Base-by-base conservation (phyloP, 2,329 filamentous ascomycete species). In the Penicillium sp. region DNA sequence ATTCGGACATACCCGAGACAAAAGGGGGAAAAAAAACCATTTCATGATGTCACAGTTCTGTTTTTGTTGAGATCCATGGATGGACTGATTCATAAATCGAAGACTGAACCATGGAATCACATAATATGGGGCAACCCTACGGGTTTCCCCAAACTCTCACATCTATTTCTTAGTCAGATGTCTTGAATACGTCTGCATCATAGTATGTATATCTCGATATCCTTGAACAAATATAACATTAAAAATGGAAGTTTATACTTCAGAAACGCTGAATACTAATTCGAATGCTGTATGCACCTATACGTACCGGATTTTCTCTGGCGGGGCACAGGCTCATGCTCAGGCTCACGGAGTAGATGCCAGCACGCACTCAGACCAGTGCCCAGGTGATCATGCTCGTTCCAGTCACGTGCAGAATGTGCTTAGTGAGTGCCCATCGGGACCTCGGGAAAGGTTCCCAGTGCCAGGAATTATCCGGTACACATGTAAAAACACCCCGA, bases 251-350 rank as follows among this genome's bases (percentile, higher is more conserved):
- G 31, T 13, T 5, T 27, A 55, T 45, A 43, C 15, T 16, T 23
- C 7, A 38, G 23, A 55, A 48, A 53, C 41, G 36, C 41, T 60
- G 41, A 47, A 31, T 41, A 51, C 33, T 52, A 45, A 59, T 23
- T 15, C 29, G 31, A 59, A 50, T 58, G 50, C 36, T 36, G 27
- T 53, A 39, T 31, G 29, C 29, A 31, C 29, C 10, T 31, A 31
- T 31, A 31, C 4, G 29, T 31, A 31, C 9, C 29, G 29, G 29
- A 31, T 31, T 31, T 31, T 31, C 10, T 3, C 29, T 31, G 29
- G 29, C 29, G 10, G 29, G 3, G 29, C 29, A 11, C 1, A 29
- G 29, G 10, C 10, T 11, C 4, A 11, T 10, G 10, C 29, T 31
- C 29, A 31, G 10, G 9, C 29, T 11, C 29, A 31, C 10, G 9